Evolutionary conservation across 1,284 basidiomycete genomes (phyloP), one percentile per base, ranked within the genome.

Genomic region (Marasmius fiardii): DNA sequence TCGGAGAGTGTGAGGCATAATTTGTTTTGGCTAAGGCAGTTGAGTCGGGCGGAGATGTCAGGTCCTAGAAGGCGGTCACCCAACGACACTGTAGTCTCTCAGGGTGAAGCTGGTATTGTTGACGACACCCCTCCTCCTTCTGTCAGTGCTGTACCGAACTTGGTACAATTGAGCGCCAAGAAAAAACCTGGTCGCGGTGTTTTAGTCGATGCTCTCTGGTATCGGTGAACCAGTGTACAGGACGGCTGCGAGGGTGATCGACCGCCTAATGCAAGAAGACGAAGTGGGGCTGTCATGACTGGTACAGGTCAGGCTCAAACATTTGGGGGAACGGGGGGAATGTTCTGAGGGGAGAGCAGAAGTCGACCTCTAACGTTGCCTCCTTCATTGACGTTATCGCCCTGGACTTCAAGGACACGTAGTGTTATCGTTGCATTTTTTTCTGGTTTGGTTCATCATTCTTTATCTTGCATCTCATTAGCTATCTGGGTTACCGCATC

Each of bases 1-100:
- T 90, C 90, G 47, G 93, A 95, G 72, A 90, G 86, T 59, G 71
- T 96, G 58, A 77, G 93, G 20, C 76, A 88, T 50, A 92, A 95
- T 64, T 66, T 96, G 61, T 71, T 95, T 4, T 94, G 93, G 92
- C 90, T 93, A 66, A 81, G 93, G 11, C 85, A 88, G 63, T 78
- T 86, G 44, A 83, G 78, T 69, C 80, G 80, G 61, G 74, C 75
- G 20, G 79, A 76, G 44, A 70, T 78, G 37, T 71, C 71, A 49
- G 75, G 72, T 54, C 70, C 69, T 60, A 70, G 60, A 65, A 63
- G 53, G 65, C 74, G 43, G 55, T 77, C 69, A 63, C 72, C 68
- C 26, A 65, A 72, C 43, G 68, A 54, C 31, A n/a, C 26, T 59
- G 60, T 3, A 62, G 56, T 52, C 4, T 37, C 57, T 7, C 43